Evolutionary conservation across 768 basidiomycete species (phyloP), one percentile per base, ranked within the genome.

Genomic region (Lactifluus volemus): DNA sequence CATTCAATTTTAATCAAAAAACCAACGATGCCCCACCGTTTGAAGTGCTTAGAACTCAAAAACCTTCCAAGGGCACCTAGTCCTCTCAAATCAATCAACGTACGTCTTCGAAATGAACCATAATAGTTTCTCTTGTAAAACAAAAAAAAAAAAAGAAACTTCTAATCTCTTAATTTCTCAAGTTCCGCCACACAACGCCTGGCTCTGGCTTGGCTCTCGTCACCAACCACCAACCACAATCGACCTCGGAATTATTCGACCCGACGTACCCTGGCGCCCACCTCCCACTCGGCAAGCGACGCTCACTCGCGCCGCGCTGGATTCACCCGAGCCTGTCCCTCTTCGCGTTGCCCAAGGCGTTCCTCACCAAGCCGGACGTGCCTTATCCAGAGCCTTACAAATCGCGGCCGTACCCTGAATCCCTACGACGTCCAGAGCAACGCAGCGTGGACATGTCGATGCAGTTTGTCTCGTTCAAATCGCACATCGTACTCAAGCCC

Each of bases 321-420:
- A 14, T 17, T 12, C 50, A 21, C 34, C n/a, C 29, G 12, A 29
- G 34, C 30, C 9, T 64, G 17, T 47, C 30, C 0, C 39, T 61
- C 42, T 38, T 29, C 50, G 63, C 59, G 32, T 49, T 61, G 50
- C 63, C 63, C 38, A 64, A 64, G 25, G 60, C 55, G 4, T 56
- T 57, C 45, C 59, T 64, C 1, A 48, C 4, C 34, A 52, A 49
- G 41, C 63, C 60, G 1, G 30, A 50, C 2, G 34, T 5, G 17
- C 50, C 8, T 0, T 57, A 36, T 15, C 1, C 25, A 15, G 21
- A 32, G 36, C 63, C 63, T 32, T 53, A 48, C 51, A 38, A 36
- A 45, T 38, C 15, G 10, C 53, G 49, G 2, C 63, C 59, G 38
- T 64, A 55, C 55, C 63, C 60, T 7, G 55, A 44, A 1, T 44